Evolutionary conservation across 495 filamentous ascomycete genomes (phyloP), one percentile per base, ranked within the genome.

Genomic region (Penicillium daleae): DNA sequence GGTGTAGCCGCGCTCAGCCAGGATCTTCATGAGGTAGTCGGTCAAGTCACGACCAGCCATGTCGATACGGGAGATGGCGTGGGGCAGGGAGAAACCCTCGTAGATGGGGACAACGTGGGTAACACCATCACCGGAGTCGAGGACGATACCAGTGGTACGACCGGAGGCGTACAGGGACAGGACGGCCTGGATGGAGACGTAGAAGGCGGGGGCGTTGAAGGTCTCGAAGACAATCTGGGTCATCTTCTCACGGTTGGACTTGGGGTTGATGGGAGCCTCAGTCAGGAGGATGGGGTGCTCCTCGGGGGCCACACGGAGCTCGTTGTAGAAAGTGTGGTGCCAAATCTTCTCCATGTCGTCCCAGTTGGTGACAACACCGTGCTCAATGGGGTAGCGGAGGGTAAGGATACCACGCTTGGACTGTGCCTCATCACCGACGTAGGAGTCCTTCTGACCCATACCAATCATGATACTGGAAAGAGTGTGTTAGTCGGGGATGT

Each of bases 271-370:
- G 66, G 95, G 96, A 73, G 95, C 95, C 84, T 99, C 95, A 74
- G 95, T 99, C 79, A 99, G 87, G 75, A 99, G 88, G 73, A 98
- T 94, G 72, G 95, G 95, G 89, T 99, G 95, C 92, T 99, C 95
- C 87, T 99, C 96, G 63, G 95, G 95, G 66, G 95, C 95, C 65
- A 99, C 95, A 92, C 95, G 95, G 77, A 99, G 89, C 87, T 99
- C 95, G 81, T 97, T 98, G 90, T 98, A 99, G 89, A 99, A 97
- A 73, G 93, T 97, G 88, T 98, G 93, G 83, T 99, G 95, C 96
- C 95, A 99, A 75, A 99, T 99, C 87, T 97, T 98, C 85, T 99
- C 95, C 96, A 99, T 98, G 78, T 99, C 95, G 81, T 98, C 94
- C 95, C 95, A 99, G 88, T 99, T 97, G 83, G 95, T 99, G 79